These are phyloP conservation scores for Dictyostelium citrinum DNA, from an alignment of 78 protist genomes.

Conservation along the genomic window DNA sequence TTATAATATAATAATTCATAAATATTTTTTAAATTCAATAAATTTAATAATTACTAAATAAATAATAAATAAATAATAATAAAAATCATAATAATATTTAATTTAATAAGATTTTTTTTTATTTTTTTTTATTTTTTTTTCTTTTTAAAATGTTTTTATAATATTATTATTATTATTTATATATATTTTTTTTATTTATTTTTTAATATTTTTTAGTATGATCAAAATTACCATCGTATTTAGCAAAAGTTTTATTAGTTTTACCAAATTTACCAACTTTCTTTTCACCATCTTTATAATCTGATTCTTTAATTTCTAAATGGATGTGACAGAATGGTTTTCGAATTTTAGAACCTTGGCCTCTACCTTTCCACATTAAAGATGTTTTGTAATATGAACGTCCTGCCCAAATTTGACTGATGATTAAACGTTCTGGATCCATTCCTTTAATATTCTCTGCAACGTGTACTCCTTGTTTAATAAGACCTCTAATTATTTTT, in stretches of 20 bases:
- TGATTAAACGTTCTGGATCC: constrained; percentile 68
- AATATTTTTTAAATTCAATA: background rate
- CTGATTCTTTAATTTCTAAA: constrained; percentile 28
- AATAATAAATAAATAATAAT: background rate
- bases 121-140: background rate
- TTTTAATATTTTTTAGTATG: constrained; percentile 5
- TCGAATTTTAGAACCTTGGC: constrained; percentile 12
- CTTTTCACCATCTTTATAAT: constrained; percentile 26
- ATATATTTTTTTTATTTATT: background rate
- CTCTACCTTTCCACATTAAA: constrained; percentile 37
- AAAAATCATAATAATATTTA: background rate
- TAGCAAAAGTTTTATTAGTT: constrained; percentile 21
- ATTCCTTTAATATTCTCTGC: constrained; percentile 25
- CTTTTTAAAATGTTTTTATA: background rate
- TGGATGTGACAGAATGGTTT: constrained; percentile 62
- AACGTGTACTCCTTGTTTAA: constrained; percentile 38
- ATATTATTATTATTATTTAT: too few species aligned
- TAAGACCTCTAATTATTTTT: constrained; percentile 45
- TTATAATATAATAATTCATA: background rate
- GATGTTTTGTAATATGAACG: constrained; percentile 13
- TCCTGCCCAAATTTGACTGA: constrained; percentile 60
- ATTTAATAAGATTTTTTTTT: background rate
- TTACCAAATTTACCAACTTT: constrained; percentile 75
- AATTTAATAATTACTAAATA: background rate
- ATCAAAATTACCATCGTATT: constrained; percentile 33